phyloP scores from a whole-genome alignment of 176 grass and related monocot genomes.

The Aegilops tauschii region DNA sequence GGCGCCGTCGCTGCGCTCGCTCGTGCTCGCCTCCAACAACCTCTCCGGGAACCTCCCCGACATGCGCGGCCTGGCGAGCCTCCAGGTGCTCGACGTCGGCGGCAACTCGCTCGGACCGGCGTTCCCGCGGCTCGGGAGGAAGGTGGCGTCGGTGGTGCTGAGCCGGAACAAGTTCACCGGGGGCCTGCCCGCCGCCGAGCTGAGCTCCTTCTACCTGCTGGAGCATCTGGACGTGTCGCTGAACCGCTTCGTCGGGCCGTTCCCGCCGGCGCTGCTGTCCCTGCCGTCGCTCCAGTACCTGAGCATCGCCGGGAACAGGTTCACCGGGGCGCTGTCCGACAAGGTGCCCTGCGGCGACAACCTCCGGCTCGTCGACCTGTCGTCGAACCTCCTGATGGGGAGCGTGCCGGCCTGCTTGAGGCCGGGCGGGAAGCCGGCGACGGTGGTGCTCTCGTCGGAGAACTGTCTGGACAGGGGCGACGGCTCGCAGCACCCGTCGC shows the following conservation, averaged over 20 bases:
- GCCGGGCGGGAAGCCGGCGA: constrained; percentile 27
- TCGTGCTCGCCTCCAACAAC: constrained; percentile 76
- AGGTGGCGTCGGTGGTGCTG: constrained; percentile 68
- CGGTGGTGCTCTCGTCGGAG: constrained; percentile 40
- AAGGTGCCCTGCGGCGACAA: constrained; percentile 61
- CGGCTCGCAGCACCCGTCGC: constrained; percentile 55
- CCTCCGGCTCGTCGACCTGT: constrained; percentile 76
- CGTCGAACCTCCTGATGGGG: constrained; percentile 74
- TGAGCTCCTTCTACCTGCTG: constrained; percentile 58
- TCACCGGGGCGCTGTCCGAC: constrained; percentile 76
- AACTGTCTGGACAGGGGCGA: constrained; percentile 59
- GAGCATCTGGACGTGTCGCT: constrained; percentile 73
- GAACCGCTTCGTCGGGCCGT: constrained; percentile 79
- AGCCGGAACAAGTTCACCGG: constrained; percentile 66
- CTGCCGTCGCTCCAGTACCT: constrained; percentile 71
- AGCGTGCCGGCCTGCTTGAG: constrained; percentile 60
- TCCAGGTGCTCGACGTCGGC: constrained; percentile 69
- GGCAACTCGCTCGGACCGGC: constrained; percentile 72
- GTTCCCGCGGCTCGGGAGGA: constrained; percentile 74
- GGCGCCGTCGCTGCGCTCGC: constrained; percentile 58
- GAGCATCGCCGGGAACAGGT: constrained; percentile 70
- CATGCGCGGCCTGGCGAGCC: constrained; percentile 44
- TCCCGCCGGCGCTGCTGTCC: constrained; percentile 60
- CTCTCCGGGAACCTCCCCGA: constrained; percentile 73
- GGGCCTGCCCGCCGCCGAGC: constrained; percentile 46